phyloP scores from a whole-genome alignment of 148 eudicot species.

The Spergularia marina region DNA sequence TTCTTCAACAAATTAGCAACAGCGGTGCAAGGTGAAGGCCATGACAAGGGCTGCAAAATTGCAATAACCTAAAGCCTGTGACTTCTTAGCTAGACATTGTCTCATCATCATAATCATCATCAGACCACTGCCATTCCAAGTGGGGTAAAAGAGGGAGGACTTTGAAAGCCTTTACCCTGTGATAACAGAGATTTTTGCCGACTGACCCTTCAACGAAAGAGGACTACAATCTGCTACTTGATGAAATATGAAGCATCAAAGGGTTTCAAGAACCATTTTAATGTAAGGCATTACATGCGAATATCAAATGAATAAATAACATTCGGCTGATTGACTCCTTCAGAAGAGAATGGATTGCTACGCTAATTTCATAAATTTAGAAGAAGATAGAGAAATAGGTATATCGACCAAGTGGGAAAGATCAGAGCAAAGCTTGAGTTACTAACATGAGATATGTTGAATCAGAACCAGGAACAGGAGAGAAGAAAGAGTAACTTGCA shows the following conservation, averaged over 20 bases:
- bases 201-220: too few relatives aligned
- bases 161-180: too few relatives aligned
- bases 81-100: too few relatives aligned
- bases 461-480: constrained; percentile 40
- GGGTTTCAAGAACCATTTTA: not conserved
- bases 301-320: not conserved
- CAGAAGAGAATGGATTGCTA: not conserved
- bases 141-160: too few relatives aligned
- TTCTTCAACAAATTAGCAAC: too few relatives aligned
- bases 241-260: not conserved
- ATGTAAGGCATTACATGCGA: not conserved
- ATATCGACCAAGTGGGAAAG: not conserved
- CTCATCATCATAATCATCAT: too few relatives aligned
- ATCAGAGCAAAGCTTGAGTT: not conserved
- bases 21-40: too few relatives aligned
- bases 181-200: too few relatives aligned
- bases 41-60: too few relatives aligned
- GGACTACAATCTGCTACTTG: not conserved
- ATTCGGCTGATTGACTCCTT: not conserved
- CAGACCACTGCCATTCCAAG: too few relatives aligned
- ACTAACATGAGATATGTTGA: constrained; percentile 54
- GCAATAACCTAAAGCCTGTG: too few relatives aligned
- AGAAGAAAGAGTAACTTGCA: constrained; percentile 35
- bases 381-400: not conserved
- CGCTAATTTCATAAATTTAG: not conserved